These are phyloP conservation scores for Pulicaria dysenterica DNA, from an alignment of 129 eudicot species.

Conservation along the genomic window DNA sequence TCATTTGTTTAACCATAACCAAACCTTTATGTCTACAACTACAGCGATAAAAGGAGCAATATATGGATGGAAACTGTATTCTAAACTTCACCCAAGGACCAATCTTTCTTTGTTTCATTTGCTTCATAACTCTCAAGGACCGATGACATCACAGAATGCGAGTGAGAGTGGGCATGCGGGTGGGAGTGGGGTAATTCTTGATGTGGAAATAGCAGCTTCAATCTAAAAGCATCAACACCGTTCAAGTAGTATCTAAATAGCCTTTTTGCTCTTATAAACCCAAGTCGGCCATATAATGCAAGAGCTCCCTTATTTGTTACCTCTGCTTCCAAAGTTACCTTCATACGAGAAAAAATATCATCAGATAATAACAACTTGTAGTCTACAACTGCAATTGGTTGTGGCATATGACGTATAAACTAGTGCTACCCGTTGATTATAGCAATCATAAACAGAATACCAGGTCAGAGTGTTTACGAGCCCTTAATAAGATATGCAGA, in stretches of 20 bases:
- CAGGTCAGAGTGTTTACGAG: neutral
- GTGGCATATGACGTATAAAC: neutral
- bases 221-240: slow-evolving; percentile 95
- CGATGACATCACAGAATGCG: slow-evolving; percentile 35
- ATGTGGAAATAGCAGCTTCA: slow-evolving; percentile 80
- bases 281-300: slow-evolving; percentile 84
- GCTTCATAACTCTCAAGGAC: slow-evolving; percentile 33
- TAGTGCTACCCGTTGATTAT: neutral
- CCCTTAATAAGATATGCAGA: neutral
- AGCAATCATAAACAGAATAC: neutral
- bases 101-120: slow-evolving; percentile 18
- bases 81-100: slow-evolving; percentile 19
- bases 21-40: neutral
- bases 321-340: slow-evolving; percentile 97
- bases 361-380: slow-evolving; percentile 9
- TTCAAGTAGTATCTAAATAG: slow-evolving; percentile 86
- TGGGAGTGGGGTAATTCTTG: slow-evolving; percentile 44
- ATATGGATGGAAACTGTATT: neutral
- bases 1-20: neutral
- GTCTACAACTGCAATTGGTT: neutral
- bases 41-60: neutral
- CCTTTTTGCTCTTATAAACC: slow-evolving; percentile 92
- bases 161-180: neutral
- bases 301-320: slow-evolving; percentile 97
- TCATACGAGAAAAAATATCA: slow-evolving; percentile 18